phyloP scores from a whole-genome alignment of 1,284 basidiomycete species.

The Exobasidium rhododendri region DNA sequence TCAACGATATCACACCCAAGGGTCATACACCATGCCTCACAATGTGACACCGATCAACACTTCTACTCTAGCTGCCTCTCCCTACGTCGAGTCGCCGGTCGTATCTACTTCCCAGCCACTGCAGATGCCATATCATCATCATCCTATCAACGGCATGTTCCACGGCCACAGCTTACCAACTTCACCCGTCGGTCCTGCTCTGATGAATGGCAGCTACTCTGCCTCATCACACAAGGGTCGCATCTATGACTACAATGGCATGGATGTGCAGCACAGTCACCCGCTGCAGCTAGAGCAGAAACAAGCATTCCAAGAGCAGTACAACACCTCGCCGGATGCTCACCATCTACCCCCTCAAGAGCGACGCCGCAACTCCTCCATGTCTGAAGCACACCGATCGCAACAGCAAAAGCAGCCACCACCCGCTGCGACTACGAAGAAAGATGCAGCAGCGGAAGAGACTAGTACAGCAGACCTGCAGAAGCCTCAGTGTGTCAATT shows the following conservation, averaged over 20 bases:
- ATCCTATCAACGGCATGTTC: not conserved
- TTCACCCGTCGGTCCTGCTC: conserved; percentile 21
- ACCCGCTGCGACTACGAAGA: not conserved
- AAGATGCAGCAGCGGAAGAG: not conserved
- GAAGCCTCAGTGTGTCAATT: conserved; percentile 44
- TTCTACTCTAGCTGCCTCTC: not conserved
- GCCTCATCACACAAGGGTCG: conserved; percentile 3
- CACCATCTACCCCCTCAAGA: no score
- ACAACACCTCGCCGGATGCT: not conserved
- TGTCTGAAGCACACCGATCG: not conserved
- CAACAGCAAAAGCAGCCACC: not conserved
- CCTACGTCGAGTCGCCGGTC: not conserved
- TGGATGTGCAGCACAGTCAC: not conserved
- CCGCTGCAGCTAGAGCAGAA: no score
- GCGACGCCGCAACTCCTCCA: not conserved
- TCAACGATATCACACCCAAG: not conserved
- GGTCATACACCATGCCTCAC: no score
- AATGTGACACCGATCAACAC: not conserved
- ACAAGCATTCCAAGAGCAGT: not conserved
- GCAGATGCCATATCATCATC: not conserved
- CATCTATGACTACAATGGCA: not conserved
- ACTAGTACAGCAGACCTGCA: no score
- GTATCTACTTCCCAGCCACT: not conserved
- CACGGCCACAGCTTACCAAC: conserved; percentile 15
- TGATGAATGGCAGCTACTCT: conserved; percentile 11